Conservation (phyloP, 2,329 filamentous ascomycete genomes). For the Neobulgaria alba region DNA sequence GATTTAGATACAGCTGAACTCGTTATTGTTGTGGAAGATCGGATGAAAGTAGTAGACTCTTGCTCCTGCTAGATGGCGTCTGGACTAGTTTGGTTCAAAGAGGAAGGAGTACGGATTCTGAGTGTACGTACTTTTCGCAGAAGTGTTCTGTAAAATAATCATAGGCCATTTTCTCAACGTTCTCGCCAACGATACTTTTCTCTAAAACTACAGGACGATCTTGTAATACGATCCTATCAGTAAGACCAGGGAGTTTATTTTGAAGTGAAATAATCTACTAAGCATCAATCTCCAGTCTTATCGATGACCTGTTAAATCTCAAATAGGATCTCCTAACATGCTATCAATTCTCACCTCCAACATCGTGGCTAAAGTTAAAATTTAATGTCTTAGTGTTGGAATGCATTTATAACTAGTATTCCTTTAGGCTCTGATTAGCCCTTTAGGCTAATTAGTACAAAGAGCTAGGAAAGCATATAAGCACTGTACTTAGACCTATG, state of each 20-base stretch:
- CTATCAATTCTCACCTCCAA: conserved; percentile 6
- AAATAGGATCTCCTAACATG: too few relatives aligned
- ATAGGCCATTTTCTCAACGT: conserved; percentile 22
- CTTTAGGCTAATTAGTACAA: too few relatives aligned
- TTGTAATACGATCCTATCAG: conserved; percentile 14
- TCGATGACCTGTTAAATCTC: conserved; percentile 2
- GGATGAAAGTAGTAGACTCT: too few relatives aligned
- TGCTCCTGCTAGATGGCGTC: too few relatives aligned
- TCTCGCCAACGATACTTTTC: conserved; percentile 12
- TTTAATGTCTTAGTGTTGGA: neutral
- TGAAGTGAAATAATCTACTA: conserved; percentile 1
- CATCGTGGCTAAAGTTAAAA: neutral
- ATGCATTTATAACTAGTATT: neutral
- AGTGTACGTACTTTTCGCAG: conserved; percentile 17
- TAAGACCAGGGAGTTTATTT: conserved; percentile 3
- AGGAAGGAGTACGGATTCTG: too few relatives aligned
- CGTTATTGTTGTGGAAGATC: too few relatives aligned
- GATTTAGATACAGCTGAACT: too few relatives aligned
- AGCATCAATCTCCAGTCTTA: conserved; percentile 11
- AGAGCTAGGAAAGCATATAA: too few relatives aligned
- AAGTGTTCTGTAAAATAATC: conserved; percentile 16
- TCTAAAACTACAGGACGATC: conserved; percentile 18
- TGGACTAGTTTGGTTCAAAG: too few relatives aligned
- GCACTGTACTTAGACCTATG: too few relatives aligned
- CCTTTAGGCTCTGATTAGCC: neutral